phyloP scores from a whole-genome alignment of 352 stramenopile genomes.

The Pythium aphanidermatum region DNA sequence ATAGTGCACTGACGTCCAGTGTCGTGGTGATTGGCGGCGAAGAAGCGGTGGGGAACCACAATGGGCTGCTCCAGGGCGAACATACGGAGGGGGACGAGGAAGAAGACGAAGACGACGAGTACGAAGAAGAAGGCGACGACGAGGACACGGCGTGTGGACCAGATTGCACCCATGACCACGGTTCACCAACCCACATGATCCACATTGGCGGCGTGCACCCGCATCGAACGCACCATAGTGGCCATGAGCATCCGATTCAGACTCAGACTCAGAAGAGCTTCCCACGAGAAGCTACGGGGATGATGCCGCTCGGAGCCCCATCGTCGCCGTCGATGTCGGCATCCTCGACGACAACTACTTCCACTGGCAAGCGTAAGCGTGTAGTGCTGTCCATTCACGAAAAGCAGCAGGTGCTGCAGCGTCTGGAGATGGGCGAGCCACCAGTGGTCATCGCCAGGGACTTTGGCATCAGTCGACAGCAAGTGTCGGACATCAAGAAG shows the following conservation, averaged over 20 bases:
- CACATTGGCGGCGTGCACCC: slow-evolving; percentile 1
- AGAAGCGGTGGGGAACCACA: neutral
- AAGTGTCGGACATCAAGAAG: slow-evolving; percentile 86
- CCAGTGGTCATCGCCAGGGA: slow-evolving; percentile 48
- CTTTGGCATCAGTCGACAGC: slow-evolving; percentile 73
- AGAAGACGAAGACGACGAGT: slow-evolving; percentile 12
- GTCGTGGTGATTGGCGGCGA: slow-evolving; percentile 24
- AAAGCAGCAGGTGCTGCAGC: slow-evolving; percentile 78
- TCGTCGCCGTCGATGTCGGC: slow-evolving; percentile 7
- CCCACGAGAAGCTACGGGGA: too few species aligned
- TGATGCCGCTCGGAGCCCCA: too few species aligned
- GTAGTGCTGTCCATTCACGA: slow-evolving; percentile 80
- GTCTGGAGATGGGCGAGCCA: slow-evolving; percentile 58
- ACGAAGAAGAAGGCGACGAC: neutral
- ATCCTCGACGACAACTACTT: slow-evolving; percentile 6
- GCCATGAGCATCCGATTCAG: too few species aligned
- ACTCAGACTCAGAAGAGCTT: too few species aligned
- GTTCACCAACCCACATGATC: slow-evolving; percentile 12
- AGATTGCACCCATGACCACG: slow-evolving; percentile 13
- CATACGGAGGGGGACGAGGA: slow-evolving; percentile 11
- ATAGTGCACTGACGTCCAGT: slow-evolving; percentile 17
- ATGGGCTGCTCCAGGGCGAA: neutral
- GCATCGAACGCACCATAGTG: too few species aligned
- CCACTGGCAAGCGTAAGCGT: slow-evolving; percentile 57
- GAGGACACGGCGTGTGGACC: slow-evolving; percentile 1